phyloP scores from a whole-genome alignment of 164 flowering plant species.

The Sextonia rubra region DNA sequence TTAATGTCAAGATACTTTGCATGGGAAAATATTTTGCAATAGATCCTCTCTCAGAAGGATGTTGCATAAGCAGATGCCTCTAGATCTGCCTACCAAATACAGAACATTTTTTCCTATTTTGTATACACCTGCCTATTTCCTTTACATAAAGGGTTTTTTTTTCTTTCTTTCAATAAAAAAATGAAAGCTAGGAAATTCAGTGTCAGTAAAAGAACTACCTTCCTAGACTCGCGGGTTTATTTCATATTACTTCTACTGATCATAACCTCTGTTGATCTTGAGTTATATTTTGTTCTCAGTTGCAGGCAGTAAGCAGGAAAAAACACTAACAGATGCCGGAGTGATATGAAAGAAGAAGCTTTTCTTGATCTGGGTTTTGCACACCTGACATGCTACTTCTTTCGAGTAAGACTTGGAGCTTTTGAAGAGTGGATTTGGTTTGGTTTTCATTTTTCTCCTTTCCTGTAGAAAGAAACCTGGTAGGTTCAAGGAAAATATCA shows the following conservation, averaged over 20 bases:
- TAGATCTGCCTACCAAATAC: not conserved
- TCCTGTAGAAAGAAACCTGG: not conserved
- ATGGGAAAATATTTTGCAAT: not conserved
- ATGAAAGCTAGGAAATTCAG: no score
- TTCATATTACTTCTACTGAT: not conserved
- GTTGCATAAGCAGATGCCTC: not conserved
- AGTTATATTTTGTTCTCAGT: not conserved
- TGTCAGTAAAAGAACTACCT: no score
- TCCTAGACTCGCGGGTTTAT: no score
- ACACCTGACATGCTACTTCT: not conserved
- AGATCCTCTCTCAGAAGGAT: not conserved
- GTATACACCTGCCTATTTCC: not conserved
- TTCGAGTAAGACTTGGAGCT: not conserved
- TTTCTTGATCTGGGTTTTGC: not conserved
- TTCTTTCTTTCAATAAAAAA: no score
- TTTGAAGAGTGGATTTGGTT: not conserved
- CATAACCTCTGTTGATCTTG: not conserved
- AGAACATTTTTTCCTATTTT: not conserved
- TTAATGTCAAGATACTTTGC: not conserved
- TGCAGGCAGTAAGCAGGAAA: not conserved
- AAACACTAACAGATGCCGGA: not conserved
- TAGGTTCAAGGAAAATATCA: not conserved
- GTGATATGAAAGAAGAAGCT: conserved; percentile 4
- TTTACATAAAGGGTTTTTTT: not conserved
- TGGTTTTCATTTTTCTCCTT: not conserved